Evolutionary conservation across 208 protist genomes (phyloP).

Genomic region (Leishmania guyanensis): DNA sequence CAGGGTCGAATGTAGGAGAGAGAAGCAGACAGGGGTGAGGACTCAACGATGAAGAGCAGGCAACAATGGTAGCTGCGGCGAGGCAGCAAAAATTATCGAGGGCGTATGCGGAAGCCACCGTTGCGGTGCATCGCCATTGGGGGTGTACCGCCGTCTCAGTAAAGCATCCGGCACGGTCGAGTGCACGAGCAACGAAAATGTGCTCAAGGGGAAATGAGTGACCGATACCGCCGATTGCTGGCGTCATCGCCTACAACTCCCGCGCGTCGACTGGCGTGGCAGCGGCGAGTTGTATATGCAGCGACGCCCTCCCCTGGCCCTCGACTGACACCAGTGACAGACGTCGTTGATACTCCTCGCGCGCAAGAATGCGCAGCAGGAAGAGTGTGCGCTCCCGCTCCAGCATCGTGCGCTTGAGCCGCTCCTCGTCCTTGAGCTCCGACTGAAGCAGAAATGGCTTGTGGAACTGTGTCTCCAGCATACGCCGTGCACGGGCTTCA

Average conservation of each 20-base stretch:
- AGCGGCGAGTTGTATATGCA: not conserved
- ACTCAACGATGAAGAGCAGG: too few relatives aligned
- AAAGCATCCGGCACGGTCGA: too few relatives aligned
- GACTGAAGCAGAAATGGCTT: constrained; percentile 21
- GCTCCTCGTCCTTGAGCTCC: constrained; percentile 25
- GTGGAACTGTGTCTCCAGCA: constrained; percentile 13
- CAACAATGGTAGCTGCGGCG: not conserved
- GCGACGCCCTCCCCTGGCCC: not conserved
- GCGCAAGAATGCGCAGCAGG: constrained; percentile 23
- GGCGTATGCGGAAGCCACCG: too few relatives aligned
- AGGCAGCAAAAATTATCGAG: too few relatives aligned
- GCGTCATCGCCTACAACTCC: not conserved
- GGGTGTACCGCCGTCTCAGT: too few relatives aligned
- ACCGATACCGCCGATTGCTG: not conserved
- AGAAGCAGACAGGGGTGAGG: not conserved
- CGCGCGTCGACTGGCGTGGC: not conserved
- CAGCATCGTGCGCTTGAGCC: constrained; percentile 24
- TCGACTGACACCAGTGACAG: not conserved
- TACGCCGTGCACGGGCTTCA: constrained; percentile 20
- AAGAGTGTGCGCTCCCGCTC: constrained; percentile 23
- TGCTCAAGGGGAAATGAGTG: not conserved
- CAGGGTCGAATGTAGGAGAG: not conserved
- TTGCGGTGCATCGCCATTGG: too few relatives aligned
- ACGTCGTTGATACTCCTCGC: constrained; percentile 14
- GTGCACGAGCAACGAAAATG: too few relatives aligned